These are phyloP conservation scores for Ogataea neopini DNA, from an alignment of 805 yeast species.

Conservation along the genomic window DNA sequence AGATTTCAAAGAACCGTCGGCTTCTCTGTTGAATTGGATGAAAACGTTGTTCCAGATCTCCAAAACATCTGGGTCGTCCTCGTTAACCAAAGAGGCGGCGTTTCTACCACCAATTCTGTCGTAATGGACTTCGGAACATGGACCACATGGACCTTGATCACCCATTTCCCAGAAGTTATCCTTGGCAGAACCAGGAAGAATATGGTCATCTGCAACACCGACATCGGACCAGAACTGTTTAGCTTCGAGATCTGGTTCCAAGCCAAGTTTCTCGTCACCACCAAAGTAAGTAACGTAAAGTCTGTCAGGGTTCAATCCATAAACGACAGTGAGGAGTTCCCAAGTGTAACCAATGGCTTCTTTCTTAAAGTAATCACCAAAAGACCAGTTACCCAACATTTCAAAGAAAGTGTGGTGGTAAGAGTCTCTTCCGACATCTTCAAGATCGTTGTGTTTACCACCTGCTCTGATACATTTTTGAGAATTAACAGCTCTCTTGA, in stretches of 20 bases:
- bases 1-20: conserved; percentile 74
- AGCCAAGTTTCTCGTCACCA: conserved; percentile 80
- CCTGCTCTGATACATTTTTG: conserved; percentile 99
- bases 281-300: conserved; percentile 95
- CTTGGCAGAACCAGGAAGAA: conserved; percentile 83
- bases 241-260: conserved; percentile 94
- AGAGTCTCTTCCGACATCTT: conserved; percentile 97
- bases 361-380: conserved; percentile 96
- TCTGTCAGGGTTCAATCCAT: conserved; percentile 75
- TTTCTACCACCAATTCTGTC: conserved; percentile 99
- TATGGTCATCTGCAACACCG: conserved; percentile 91
- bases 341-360: conserved; percentile 90
- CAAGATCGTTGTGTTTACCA: conserved; percentile 97
- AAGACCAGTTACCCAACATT: conserved; percentile 99
- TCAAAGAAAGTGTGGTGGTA: conserved; percentile 98
- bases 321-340: conserved; percentile 86
- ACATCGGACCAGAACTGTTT: conserved; percentile 79
- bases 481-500: conserved; percentile 91
- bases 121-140: conserved; percentile 96
- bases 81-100: conserved; percentile 85
- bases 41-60: conserved; percentile 98
- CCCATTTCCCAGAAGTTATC: conserved; percentile 99
- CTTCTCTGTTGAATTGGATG: conserved; percentile 94
- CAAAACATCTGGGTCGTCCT: conserved; percentile 96
- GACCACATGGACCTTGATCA: conserved; percentile 99